Evolutionary conservation across 805 yeast species (phyloP).

Genomic region (Ogataea minuta): DNA sequence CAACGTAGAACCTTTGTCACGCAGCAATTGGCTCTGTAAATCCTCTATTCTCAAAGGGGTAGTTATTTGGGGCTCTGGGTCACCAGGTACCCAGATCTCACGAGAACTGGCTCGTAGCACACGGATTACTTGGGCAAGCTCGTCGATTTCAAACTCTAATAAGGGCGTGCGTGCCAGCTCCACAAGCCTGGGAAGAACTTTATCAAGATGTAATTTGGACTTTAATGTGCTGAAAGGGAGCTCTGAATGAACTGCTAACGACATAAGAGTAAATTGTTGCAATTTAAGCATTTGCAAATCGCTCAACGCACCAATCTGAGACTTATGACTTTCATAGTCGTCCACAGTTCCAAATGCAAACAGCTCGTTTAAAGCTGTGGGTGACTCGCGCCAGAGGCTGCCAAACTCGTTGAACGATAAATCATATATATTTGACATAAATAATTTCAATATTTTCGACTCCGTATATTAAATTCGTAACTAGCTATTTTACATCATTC

Average conservation of each 20-base stretch:
- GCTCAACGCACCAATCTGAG: slow-evolving; percentile 5
- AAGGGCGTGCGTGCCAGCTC: slow-evolving; percentile 14
- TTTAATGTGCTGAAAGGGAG: slow-evolving; percentile 5
- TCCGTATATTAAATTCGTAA: neutral
- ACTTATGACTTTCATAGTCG: slow-evolving; percentile 14
- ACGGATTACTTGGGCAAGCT: slow-evolving; percentile 5
- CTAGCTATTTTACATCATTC: slow-evolving; percentile 3
- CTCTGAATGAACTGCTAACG: slow-evolving; percentile 8
- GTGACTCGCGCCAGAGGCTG: slow-evolving; percentile 12
- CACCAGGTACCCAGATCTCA: slow-evolving; percentile 19
- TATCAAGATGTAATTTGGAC: neutral
- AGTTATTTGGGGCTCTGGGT: slow-evolving; percentile 5
- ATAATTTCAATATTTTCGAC: neutral
- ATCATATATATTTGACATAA: slow-evolving; percentile 7
- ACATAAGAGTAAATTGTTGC: slow-evolving; percentile 21
- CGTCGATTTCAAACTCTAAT: slow-evolving; percentile 21
- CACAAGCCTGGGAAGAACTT: slow-evolving; percentile 12
- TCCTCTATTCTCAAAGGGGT: slow-evolving; percentile 1
- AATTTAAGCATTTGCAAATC: slow-evolving; percentile 21
- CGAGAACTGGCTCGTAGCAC: slow-evolving; percentile 14
- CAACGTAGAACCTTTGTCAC: neutral
- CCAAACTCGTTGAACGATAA: slow-evolving; percentile 23
- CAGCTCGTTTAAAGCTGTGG: slow-evolving; percentile 18
- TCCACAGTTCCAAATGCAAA: slow-evolving; percentile 28
- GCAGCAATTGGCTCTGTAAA: neutral